These are phyloP conservation scores for Eucalyptus paniculata DNA, from an alignment of 345 rosid genomes.

Conservation along the genomic window DNA sequence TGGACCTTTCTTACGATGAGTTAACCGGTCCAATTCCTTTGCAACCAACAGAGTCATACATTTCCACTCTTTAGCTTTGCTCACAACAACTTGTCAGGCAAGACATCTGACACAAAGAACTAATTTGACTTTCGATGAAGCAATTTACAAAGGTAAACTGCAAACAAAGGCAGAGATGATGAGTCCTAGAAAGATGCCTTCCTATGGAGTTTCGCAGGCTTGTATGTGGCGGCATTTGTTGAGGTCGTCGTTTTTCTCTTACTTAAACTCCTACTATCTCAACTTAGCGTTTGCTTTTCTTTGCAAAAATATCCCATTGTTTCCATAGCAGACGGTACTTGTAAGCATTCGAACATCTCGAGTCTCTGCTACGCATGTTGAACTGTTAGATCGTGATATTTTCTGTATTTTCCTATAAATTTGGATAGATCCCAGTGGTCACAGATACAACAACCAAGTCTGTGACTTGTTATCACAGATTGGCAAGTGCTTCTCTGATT, in stretches of 20 bases:
- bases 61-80: background rate
- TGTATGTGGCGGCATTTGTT: background rate
- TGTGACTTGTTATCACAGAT: background rate
- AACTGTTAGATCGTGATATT: conserved; percentile 2
- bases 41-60: background rate
- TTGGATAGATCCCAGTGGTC: background rate
- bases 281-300: background rate
- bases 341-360: conserved; percentile 16
- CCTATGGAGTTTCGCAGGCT: background rate
- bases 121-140: too few species aligned
- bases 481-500: background rate
- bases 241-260: background rate
- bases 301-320: background rate
- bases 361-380: conserved; percentile 37
- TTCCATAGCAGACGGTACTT: background rate
- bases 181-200: background rate
- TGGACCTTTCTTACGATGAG: conserved; percentile 11
- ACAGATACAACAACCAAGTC: background rate
- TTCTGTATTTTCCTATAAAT: background rate
- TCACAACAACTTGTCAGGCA: too few species aligned
- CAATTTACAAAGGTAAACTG: too few species aligned
- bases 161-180: too few species aligned
- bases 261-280: background rate
- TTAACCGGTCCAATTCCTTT: conserved; percentile 3
- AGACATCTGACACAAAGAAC: too few species aligned